A percentile compares a stretch with the other conserved stretches of the same genome.
phyloP scores from a whole-genome alignment of 768 basidiomycete species.

The Xerocomus brunneocitrinus region DNA sequence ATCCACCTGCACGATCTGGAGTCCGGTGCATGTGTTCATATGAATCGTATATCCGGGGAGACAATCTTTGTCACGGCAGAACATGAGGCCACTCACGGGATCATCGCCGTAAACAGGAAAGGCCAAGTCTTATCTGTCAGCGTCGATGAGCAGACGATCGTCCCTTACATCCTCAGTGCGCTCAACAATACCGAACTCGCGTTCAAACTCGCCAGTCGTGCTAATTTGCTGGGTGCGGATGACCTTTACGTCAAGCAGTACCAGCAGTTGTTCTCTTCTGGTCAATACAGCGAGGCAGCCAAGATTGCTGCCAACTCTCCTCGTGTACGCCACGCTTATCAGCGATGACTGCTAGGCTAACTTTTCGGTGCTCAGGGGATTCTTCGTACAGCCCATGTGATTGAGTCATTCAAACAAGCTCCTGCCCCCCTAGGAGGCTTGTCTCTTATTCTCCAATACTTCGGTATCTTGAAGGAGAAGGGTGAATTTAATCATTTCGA shows the following conservation, averaged over 20 bases:
- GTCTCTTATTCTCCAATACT: conserved; percentile 96
- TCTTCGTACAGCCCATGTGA: conserved; percentile 88
- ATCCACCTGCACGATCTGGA: conserved; percentile 99
- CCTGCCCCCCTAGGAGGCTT: conserved; percentile 87
- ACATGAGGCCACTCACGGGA: conserved; percentile 89
- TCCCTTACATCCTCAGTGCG: conserved; percentile 90
- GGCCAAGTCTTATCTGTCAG: conserved; percentile 97
- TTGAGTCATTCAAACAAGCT: conserved; percentile 95
- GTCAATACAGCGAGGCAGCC: conserved; percentile 90
- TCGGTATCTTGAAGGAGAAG: conserved; percentile 97
- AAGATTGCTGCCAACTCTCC: conserved; percentile 98
- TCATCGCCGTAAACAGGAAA: conserved; percentile 99
- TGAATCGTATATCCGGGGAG: conserved; percentile 99
- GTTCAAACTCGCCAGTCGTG: conserved; percentile 95
- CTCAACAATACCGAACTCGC: conserved; percentile 97
- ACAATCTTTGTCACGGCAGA: conserved; percentile 99
- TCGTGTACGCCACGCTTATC: conserved; percentile 45
- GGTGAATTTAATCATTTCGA: conserved; percentile 97
- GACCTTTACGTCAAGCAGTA: conserved; percentile 95
- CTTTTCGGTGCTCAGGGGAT: conserved; percentile 59
- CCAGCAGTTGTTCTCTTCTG: conserved; percentile 81
- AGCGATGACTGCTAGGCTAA: not conserved
- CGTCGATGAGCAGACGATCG: conserved; percentile 92
- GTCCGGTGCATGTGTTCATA: conserved; percentile 95
- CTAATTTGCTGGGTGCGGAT: conserved; percentile 94